A percentile compares a stretch with the other conserved stretches of the same genome.
Evolutionary conservation across 192 early-diverging fungal species (phyloP).

Genomic region (Coemansia sp.): DNA sequence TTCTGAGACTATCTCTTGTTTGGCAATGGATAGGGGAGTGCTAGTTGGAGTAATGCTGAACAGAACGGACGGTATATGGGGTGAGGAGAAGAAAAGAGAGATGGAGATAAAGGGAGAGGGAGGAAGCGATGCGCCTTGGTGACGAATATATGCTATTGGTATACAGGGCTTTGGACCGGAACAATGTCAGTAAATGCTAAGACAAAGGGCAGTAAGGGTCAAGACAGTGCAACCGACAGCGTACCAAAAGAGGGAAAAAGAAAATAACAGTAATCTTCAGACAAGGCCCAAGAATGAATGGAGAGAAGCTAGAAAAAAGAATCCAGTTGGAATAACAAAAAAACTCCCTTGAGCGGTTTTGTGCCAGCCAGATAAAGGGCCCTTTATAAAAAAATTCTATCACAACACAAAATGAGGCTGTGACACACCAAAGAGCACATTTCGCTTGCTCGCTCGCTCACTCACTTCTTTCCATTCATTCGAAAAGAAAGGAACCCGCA

Average conservation of each 20-base stretch:
- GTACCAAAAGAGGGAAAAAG: background rate
- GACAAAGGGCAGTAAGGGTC: background rate
- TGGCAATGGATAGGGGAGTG: too few species aligned
- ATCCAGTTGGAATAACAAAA: background rate
- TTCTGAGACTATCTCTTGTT: too few species aligned
- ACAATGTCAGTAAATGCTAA: slow-evolving; percentile 1
- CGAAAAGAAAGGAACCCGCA: too few species aligned
- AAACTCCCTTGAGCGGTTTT: too few species aligned
- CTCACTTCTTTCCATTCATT: too few species aligned
- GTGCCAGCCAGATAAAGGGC: background rate
- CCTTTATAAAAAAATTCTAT: too few species aligned
- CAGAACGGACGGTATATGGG: background rate
- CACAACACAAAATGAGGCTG: too few species aligned
- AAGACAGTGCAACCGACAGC: background rate
- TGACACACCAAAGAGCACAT: too few species aligned
- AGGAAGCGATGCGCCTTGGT: too few species aligned
- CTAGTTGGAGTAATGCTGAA: too few species aligned
- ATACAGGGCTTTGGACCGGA: background rate
- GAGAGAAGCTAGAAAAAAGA: background rate
- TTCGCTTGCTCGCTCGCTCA: too few species aligned
- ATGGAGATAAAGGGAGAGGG: too few species aligned
- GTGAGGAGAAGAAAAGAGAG: background rate
- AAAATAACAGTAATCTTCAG: background rate
- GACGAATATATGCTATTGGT: background rate
- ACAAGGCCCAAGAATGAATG: background rate